Evolutionary conservation across 2,329 filamentous ascomycete species (phyloP), one percentile per base, ranked within the genome.

Genomic region (Apiospora phragmitis): DNA sequence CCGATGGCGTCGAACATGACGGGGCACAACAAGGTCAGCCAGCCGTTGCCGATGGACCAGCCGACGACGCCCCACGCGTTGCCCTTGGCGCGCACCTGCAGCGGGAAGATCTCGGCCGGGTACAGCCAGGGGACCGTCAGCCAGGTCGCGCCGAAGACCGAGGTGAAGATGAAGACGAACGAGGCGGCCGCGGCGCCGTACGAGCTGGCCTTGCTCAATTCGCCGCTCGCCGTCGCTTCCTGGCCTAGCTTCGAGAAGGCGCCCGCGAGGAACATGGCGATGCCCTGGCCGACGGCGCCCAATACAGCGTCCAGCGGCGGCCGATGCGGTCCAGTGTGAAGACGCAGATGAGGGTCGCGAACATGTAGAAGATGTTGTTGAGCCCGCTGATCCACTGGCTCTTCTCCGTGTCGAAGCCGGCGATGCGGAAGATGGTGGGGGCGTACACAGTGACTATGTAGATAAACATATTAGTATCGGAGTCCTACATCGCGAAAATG

Each of bases 41-140:
- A 92, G 21, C 91, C 91, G 73, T 93, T 93, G 0, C 92, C 92
- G 68, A 94, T 93, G 18, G 86, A 89, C 92, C 92, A 94, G 0
- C 92, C 92, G 0, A 93, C 87, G 0, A 94, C 92, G 26, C 92
- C 92, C 87, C 89, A 94, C 0, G 92, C 91, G 72, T 94, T 94
- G 7, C 92, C 92, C 74, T 92, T 91, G 1, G 92, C 92, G 29
- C 92, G 87, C 0, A 93, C 87, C 71, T 91, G 87, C 0, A 93
- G 80, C 0, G 92, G 91, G 75, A 93, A 94, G 70, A 94, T 94
- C 77, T 94, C 92, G 1, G 92, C 90, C 59, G 65, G 0, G 80
- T 84, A 79, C 76, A 87, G 35, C 87, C 81, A 81, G 0, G 85
- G 85, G 0, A 88, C 85, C 0, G 86, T 88, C 3, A 90, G 76